Evolutionary conservation across 306 rosid genomes (phyloP).

Genomic region (Vigna angularis): DNA sequence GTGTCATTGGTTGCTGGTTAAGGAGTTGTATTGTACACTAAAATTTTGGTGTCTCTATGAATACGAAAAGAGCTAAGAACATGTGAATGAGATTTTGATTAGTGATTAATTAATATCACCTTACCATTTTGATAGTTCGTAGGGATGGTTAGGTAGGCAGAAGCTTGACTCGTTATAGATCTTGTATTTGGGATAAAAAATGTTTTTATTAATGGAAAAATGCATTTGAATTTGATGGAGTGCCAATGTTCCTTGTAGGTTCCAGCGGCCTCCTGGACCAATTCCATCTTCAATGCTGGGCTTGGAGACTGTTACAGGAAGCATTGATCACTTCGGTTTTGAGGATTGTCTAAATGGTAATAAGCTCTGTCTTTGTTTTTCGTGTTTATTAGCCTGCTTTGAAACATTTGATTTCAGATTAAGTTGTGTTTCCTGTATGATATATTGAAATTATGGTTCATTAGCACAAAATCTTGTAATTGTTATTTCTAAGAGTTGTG

Average conservation of each 20-base stretch:
- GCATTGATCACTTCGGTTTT: constrained; percentile 71
- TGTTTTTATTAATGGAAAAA: background rate
- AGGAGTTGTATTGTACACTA: background rate
- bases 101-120: background rate
- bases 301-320: constrained; percentile 78
- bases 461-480: constrained; percentile 49
- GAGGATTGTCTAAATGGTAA: constrained; percentile 82
- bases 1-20: background rate
- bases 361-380: constrained; percentile 14
- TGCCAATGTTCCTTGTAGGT: constrained; percentile 41
- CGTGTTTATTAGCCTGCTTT: background rate
- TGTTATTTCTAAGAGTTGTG: background rate
- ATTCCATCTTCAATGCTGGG: constrained; percentile 92
- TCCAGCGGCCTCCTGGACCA: constrained; percentile 81
- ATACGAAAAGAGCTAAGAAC: constrained; percentile 21
- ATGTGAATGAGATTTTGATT: background rate
- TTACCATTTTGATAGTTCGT: background rate
- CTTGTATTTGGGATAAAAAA: background rate
- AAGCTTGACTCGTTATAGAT: background rate
- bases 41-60: background rate
- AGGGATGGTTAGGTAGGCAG: constrained; percentile 10
- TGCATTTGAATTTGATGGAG: constrained; percentile 30
- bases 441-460: constrained; percentile 8
- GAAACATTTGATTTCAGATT: constrained; percentile 10
- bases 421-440: background rate